Evolutionary conservation across 2,329 filamentous ascomycete species (phyloP), one percentile per base, ranked within the genome.

Genomic region (Hypoxylon sp.): DNA sequence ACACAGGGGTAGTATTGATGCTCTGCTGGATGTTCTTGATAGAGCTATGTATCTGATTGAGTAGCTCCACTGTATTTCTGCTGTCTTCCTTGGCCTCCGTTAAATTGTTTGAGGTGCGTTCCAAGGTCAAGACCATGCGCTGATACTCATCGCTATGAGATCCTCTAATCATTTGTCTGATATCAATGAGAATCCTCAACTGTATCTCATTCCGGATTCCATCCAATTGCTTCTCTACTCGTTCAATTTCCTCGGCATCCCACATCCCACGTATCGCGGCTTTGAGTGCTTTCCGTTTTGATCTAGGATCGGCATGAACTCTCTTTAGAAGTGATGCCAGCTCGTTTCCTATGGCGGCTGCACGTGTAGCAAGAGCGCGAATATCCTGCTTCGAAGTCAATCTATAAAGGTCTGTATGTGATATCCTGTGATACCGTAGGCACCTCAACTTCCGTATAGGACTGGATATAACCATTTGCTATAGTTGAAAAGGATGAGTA

Each of bases 331-430:
- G 58, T 5, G 36, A 52, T 4, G 49, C 50, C 3, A 73, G 55
- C 46, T 74, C 71, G n/a, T 64, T 60, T 0, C 73, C 70, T 21
- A 75, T 70, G 7, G 61, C 51, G 3, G 69, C 55, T 19, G 72
- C 71, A 10, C 65, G 62, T n/a, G 17, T 10, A 3, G 68, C 68
- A 19, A 73, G 55, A 10, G 55, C 43, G 43, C 52, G 65, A 19
- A 73, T 60, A 17, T 65, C 62, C 71, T 72, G 32, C 23, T 45
- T 43, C 9, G 6, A 23, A n/a, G 17, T 46, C 17, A 46, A 17
- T 38, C n/a, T 13, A 1, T 9, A 11, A 23, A 41, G 30, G 30
- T 41, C 36, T 6, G n/a, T 41, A 41, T 17, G n/a, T 41, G 36
- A 41, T 17, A 17, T 2, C 13, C 34, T 6, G n/a, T 41, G 9